Base-by-base conservation (phyloP, 345 rosid species). In the Arabis alpina region DNA sequence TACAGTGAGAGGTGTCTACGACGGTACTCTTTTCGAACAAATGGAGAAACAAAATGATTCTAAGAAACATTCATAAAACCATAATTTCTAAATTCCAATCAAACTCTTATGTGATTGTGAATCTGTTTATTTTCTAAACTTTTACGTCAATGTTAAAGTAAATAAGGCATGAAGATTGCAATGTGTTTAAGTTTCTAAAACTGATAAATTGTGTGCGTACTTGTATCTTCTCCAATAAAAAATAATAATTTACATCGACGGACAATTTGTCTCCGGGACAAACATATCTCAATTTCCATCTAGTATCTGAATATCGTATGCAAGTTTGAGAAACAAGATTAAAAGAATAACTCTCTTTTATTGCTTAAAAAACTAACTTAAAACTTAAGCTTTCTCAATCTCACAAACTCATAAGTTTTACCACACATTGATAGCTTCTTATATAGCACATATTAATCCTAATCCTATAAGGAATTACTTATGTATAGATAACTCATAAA, bases 21-120 rank as follows among this genome's bases (percentile, higher is more conserved):
- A 93, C 68, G 98, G 98, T 48, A 82, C 86, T 74, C 80, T 93
- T 12, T 93, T 93, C 24, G 83, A 86, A 28, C 68, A 6, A 6
- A 68, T 91, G 81, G 86, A 87, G 83, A 83, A 83, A 76, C 87
- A 79, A 70, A 78, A 52, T 55, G 56, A 68, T 54, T 75, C 91
- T 2, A 87, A 83, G 84, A 85, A 80, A 81, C 67, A 66, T 64
- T 53, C 71, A 6, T 73, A 56, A 72, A 43, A 10, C 23, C 23
- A 19, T 19, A 19, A 19, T 19, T 6, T 3, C 2, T 45, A 0
- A 5, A 7, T 4, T 25, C 6, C 1, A 7, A 14, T 19, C 4
- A 13, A 54, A 3, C 10, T 40, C 3, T 8, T 28, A 3, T 28
- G 5, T 28, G 32, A 3, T 28, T 40, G 42, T 54, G 14, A 8